Conservation (phyloP, 352 stramenopile species). For the Pythium guiyangense region DNA sequence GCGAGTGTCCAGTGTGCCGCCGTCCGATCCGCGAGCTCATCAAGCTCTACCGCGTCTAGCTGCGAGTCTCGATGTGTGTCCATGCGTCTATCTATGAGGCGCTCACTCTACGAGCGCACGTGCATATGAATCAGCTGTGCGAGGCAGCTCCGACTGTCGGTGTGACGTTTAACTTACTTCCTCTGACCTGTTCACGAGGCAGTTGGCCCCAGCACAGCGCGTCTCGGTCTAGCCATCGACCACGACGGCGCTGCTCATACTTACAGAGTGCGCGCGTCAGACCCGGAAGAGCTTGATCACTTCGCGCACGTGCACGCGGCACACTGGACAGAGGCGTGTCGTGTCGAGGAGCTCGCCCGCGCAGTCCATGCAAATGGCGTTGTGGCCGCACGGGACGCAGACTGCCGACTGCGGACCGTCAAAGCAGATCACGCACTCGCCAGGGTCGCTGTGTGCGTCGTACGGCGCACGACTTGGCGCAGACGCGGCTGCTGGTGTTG, state of each 20-base stretch:
- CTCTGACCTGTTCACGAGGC: background rate
- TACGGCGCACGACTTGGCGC: no score
- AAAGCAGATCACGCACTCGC: constrained; percentile 84
- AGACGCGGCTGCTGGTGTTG: no score
- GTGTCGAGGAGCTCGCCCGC: constrained; percentile 63
- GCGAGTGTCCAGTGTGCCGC: constrained; percentile 71
- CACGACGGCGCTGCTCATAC: no score
- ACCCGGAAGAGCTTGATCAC: constrained; percentile 75
- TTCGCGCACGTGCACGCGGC: constrained; percentile 64
- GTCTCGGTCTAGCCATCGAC: no score
- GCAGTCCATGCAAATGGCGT: constrained; percentile 84
- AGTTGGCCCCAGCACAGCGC: no score
- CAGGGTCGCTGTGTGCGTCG: constrained; percentile 1
- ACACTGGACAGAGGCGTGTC: constrained; percentile 68
- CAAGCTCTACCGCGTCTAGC: constrained; percentile 73
- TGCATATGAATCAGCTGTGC: no score
- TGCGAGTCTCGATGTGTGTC: background rate
- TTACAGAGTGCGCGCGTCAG: no score
- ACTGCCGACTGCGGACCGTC: constrained; percentile 69
- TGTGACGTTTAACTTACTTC: background rate
- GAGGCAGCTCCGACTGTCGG: no score
- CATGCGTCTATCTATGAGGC: background rate
- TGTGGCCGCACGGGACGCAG: constrained; percentile 82
- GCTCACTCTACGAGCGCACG: background rate
- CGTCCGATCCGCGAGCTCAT: constrained; percentile 68